Conservation (phyloP, 768 basidiomycete genomes). For the Tulasnella calospora region DNA sequence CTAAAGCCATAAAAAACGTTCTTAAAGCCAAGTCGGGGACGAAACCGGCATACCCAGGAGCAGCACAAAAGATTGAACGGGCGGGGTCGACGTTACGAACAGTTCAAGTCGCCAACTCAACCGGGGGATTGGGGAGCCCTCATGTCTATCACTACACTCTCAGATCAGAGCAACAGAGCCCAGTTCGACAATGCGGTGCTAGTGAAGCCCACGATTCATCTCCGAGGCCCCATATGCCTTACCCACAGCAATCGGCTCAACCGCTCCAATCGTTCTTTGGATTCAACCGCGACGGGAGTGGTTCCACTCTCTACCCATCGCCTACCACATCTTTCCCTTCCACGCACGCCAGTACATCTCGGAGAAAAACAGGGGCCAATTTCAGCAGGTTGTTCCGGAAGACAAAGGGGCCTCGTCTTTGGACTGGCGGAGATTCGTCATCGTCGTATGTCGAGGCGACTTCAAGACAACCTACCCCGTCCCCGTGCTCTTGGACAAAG, state of each 20-base stretch:
- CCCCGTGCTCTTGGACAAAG: neutral
- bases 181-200: neutral
- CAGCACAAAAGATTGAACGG: neutral
- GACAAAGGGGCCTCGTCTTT: neutral
- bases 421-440: neutral
- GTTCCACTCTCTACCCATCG: neutral
- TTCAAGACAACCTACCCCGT: neutral
- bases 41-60: neutral
- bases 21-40: neutral
- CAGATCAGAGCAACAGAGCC: neutral
- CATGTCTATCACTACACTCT: neutral
- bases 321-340: neutral
- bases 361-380: neutral
- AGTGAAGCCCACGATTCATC: neutral
- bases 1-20: neutral
- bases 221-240: neutral
- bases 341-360: neutral
- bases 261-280: neutral
- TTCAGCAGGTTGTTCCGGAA: neutral
- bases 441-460: neutral
- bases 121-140: neutral
- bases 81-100: neutral
- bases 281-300: neutral
- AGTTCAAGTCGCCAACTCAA: neutral
- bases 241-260: neutral